phyloP scores from a whole-genome alignment of 78 protist genomes.

The Dictyostelium capitatum region DNA sequence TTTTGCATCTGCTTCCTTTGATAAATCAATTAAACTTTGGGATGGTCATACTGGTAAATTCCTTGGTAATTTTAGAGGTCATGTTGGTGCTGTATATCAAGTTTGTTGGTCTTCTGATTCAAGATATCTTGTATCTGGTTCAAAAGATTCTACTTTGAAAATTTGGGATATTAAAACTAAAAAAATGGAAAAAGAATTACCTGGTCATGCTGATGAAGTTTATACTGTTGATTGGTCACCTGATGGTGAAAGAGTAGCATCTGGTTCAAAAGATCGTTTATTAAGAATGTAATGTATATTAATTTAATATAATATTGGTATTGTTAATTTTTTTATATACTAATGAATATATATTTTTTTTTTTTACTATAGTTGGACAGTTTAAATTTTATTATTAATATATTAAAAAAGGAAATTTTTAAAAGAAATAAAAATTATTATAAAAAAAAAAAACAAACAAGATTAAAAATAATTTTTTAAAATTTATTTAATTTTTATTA shows the following conservation, averaged over 20 bases:
- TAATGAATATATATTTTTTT: not conserved
- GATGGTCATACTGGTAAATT: slow-evolving; percentile 93
- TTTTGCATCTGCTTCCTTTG: slow-evolving; percentile 98
- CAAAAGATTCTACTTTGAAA: slow-evolving; percentile 97
- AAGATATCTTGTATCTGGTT: slow-evolving; percentile 92
- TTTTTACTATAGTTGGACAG: not conserved
- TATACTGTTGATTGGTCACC: slow-evolving; percentile 99
- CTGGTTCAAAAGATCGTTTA: slow-evolving; percentile 95
- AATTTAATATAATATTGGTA: not conserved
- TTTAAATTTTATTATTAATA: not conserved
- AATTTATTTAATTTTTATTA: not conserved
- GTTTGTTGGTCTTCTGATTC: slow-evolving; percentile 97
- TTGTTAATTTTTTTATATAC: not conserved
- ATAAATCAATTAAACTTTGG: slow-evolving; percentile 98
- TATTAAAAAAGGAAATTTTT: not conserved
- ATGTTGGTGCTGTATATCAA: slow-evolving; percentile 98
- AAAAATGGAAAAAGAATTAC: slow-evolving; percentile 93
- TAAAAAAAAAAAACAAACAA: not conserved
- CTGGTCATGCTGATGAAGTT: slow-evolving; percentile 99
- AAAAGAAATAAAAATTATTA: not conserved
- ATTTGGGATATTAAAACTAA: slow-evolving; percentile 88
- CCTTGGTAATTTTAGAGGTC: slow-evolving; percentile 94
- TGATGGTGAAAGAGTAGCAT: slow-evolving; percentile 96
- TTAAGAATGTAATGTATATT: slow-evolving; percentile 85
- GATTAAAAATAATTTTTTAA: not conserved